Evolutionary conservation across 805 yeast species (phyloP).

Genomic region (Wickerhamomyces strasburgensis): DNA sequence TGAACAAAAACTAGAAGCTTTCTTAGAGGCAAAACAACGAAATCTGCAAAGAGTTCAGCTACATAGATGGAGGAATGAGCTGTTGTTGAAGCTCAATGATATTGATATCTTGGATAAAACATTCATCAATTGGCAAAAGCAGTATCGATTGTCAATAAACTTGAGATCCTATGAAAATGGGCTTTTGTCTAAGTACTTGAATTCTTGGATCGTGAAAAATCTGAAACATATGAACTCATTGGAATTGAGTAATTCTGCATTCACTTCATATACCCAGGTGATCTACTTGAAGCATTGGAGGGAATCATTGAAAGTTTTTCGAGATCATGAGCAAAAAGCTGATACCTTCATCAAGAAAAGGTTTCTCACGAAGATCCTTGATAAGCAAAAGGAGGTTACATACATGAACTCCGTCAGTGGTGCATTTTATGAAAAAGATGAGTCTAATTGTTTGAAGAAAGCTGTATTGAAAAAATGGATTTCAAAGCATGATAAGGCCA

Average conservation of each 20-base stretch:
- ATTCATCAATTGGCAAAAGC: conserved; percentile 12
- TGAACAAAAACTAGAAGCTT: conserved; percentile 4
- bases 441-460: neutral
- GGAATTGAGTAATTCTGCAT: conserved; percentile 13
- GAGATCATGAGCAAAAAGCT: conserved; percentile 2
- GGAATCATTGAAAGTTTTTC: neutral
- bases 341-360: conserved; percentile 4
- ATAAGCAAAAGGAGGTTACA: neutral
- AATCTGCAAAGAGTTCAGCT: neutral
- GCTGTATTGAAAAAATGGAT: conserved; percentile 10
- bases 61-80: conserved; percentile 11
- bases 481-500: conserved; percentile 2
- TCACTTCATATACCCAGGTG: conserved; percentile 14
- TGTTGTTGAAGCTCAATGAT: conserved; percentile 1
- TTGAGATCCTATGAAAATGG: conserved; percentile 4
- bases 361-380: conserved; percentile 6
- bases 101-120: neutral
- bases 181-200: conserved; percentile 1
- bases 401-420: conserved; percentile 2
- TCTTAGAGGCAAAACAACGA: neutral
- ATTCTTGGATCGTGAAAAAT: conserved; percentile 8
- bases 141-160: neutral
- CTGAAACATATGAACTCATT: conserved; percentile 5
- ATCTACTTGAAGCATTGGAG: conserved; percentile 20
- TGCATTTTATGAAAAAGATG: conserved; percentile 2